Evolutionary conservation across 192 early-diverging fungal species (phyloP), one percentile per base, ranked within the genome.

Genomic region (Coemansia pectinata): DNA sequence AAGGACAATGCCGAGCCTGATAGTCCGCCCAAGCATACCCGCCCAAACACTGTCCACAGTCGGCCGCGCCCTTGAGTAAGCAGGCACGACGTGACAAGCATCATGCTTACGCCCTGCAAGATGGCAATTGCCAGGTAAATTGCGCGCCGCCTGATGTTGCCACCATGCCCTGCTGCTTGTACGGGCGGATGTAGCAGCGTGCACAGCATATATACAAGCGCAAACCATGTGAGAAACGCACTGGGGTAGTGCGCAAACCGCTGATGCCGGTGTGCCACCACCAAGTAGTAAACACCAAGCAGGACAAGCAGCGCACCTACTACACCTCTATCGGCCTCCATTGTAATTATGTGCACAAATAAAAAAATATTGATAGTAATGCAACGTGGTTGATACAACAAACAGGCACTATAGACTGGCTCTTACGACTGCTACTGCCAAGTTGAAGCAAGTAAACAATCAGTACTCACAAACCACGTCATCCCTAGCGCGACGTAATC

Each of bases 61-160:
- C 12, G 21, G 25, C 50, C 31, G n/a, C 34, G 23, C 23, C 14
- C 47, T 39, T 55, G 21, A 23, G 29, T 53, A 27, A 53, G 12
- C 11, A 53, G 12, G 52, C 52, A 53, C 25, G 52, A 53, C 39
- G 58, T 9, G 11, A 44, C 58, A 27, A 69, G 34, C 25, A 36
- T 48, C 57, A 39, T 12, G 27, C 41, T 25, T 7, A 45, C 0
- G 36, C 67, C 44, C 19, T 23, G 29, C 10, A 69, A 12, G 57
- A 61, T 45, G 58, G 57, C 60, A 44, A 69, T 34, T 0, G 60
- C 58, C 31, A 48, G 11, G 58, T 69, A 69, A 2, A 69, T 31
- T 11, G 31, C 29, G 6, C 33, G 57, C 29, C 67, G 57, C 40
- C 15, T 59, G 52, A 45, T 14, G 14, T 11, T 42, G 9, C 34